Evolutionary conservation across 768 basidiomycete genomes (phyloP), one percentile per base, ranked within the genome.

Genomic region (Crucibulum laeve): DNA sequence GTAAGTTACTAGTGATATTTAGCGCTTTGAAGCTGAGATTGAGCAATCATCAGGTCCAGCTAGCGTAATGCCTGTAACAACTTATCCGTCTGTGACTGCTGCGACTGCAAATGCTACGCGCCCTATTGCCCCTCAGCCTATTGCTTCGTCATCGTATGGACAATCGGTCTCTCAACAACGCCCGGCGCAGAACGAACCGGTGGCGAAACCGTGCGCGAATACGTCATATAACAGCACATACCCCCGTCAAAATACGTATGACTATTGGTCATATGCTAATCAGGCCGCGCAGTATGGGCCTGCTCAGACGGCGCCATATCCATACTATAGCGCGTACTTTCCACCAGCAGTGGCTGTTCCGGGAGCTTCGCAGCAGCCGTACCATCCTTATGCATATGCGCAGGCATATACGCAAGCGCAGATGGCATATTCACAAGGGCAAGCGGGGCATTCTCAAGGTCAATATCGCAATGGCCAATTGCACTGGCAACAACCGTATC

Each of bases 241-340:
- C 10, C 40, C 60, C 38, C 50, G 59, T 10, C 53, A n/a, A n/a
- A n/a, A n/a, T n/a, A n/a, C 61, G 17, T 65, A 68, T 42, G 64
- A 68, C 42, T 67, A 66, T 46, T 71, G 68, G 68, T 50, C 62
- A 14, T 68, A 69, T 47, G 50, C 51, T 15, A 15, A 51, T n/a
- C 48, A 51, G 36, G 47, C 52, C 15, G 19, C 53, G 11, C 50
- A 53, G 36, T 43, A 48, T 26, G 40, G 22, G 25, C 46, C 56
- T 13, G 40, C 46, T 10, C 45, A 49, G 28, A n/a, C n/a, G n/a
- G 19, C 51, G 21, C 32, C 48, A 13, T 56, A 62, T 26, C 44
- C 56, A 6, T 64, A 65, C 5, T 66, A 63, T 43, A 42, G 52
- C 5, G 59, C 53, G 23, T 65, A 63, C 49, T 68, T 61, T 37